phyloP scores from a whole-genome alignment of 345 rosid genomes.

The Raphanus sativus region DNA sequence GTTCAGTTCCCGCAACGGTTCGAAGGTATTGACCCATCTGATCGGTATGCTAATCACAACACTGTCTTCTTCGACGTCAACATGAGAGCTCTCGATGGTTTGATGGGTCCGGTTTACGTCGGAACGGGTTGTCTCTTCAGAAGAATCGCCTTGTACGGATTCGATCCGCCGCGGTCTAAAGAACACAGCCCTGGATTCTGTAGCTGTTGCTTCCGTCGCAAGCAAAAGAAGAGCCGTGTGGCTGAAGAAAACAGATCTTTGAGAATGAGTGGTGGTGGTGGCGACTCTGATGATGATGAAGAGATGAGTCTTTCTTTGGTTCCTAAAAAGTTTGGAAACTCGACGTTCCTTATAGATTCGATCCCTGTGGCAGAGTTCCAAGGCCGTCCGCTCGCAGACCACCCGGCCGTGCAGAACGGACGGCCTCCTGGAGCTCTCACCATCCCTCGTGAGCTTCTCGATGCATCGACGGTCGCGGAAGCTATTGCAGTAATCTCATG shows the following conservation, averaged over 20 bases:
- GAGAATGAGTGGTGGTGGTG: neutral
- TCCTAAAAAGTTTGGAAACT: conserved; percentile 69
- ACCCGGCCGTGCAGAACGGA: conserved; percentile 54
- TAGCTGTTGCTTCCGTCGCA: neutral
- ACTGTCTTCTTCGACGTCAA: conserved; percentile 65
- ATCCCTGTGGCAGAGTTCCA: conserved; percentile 79
- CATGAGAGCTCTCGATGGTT: conserved; percentile 68
- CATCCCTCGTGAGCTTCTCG: conserved; percentile 77
- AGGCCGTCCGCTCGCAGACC: conserved; percentile 68
- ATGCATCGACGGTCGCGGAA: conserved; percentile 81
- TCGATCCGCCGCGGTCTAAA: conserved; percentile 68
- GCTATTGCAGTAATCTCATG: conserved; percentile 79
- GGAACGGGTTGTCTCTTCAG: conserved; percentile 70
- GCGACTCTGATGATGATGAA: conserved; percentile 44
- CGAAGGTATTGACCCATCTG: conserved; percentile 64
- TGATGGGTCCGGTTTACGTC: conserved; percentile 66
- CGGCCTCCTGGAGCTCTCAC: conserved; percentile 79
- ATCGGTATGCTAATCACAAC: conserved; percentile 65
- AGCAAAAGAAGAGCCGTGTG: neutral
- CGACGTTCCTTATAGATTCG: conserved; percentile 61
- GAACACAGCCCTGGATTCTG: neutral
- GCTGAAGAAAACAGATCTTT: neutral
- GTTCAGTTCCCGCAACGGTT: conserved; percentile 72
- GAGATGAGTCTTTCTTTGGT: conserved; percentile 72
- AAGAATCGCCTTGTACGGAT: conserved; percentile 62